Evolutionary conservation across 1,284 basidiomycete genomes (phyloP).

Genomic region (Moesziomyces aphidis): DNA sequence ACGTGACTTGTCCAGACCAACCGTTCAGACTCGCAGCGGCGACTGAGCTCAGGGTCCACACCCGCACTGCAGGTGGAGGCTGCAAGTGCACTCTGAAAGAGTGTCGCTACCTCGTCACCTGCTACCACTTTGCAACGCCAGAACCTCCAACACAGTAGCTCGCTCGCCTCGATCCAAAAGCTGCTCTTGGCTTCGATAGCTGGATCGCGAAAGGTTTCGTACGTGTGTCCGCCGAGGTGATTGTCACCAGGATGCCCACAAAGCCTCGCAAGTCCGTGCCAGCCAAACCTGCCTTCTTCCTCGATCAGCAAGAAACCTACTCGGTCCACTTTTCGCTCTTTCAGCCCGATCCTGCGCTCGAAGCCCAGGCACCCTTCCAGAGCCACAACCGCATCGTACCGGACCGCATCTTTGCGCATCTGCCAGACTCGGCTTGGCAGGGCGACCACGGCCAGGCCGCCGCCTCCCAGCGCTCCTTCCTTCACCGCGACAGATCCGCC

Average conservation of each 20-base stretch:
- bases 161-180: background rate
- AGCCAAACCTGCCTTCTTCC: conserved; percentile 23
- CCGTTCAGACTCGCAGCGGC: too few relatives aligned
- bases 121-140: background rate
- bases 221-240: background rate
- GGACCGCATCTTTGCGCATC: conserved; percentile 15
- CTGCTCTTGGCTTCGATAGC: background rate
- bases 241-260: conserved; percentile 27
- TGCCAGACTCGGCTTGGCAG: conserved; percentile 31
- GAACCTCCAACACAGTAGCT: too few relatives aligned
- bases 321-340: conserved; percentile 44
- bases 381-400: conserved; percentile 9
- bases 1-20: background rate
- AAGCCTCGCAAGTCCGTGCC: conserved; percentile 30
- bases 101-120: background rate
- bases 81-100: background rate
- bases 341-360: conserved; percentile 14
- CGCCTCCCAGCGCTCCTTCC: conserved; percentile 24
- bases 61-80: background rate
- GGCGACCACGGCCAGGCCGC: conserved; percentile 28
- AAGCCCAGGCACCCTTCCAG: conserved; percentile 20
- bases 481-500: conserved; percentile 11
- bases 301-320: conserved; percentile 38
- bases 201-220: background rate
- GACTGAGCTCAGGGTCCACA: background rate